Conservation (phyloP, 1,284 basidiomycete genomes). For the Tilletiaria anomala region DNA sequence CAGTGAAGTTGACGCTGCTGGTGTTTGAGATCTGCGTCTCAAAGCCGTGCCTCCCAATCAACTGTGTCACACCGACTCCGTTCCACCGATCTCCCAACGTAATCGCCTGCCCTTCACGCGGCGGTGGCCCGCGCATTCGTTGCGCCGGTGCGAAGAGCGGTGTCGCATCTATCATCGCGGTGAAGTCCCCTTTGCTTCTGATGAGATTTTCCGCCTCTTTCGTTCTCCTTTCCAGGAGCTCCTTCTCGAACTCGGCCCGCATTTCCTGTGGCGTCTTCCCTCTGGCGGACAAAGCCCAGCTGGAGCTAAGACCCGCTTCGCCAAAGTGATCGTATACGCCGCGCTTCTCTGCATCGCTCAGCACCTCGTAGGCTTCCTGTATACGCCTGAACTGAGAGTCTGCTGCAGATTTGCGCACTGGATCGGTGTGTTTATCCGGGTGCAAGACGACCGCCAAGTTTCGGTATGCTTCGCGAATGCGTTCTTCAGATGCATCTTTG, state of each 20-base stretch:
- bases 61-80: slow-evolving; percentile 18
- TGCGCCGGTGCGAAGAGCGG: slow-evolving; percentile 21
- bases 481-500: slow-evolving; percentile 50
- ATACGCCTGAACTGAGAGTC: slow-evolving; percentile 56
- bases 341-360: slow-evolving; percentile 61
- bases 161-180: slow-evolving; percentile 26
- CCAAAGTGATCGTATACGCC: slow-evolving; percentile 64
- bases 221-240: slow-evolving; percentile 40
- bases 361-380: slow-evolving; percentile 57
- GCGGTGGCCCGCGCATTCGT: slow-evolving; percentile 44
- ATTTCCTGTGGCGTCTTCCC: slow-evolving; percentile 49
- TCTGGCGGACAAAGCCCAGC: slow-evolving; percentile 43
- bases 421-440: slow-evolving; percentile 64
- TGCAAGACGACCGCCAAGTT: slow-evolving; percentile 63
- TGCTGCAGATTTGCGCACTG: slow-evolving; percentile 49
- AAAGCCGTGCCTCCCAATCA: slow-evolving; percentile 34
- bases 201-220: slow-evolving; percentile 45
- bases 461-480: slow-evolving; percentile 59
- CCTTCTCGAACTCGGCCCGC: slow-evolving; percentile 44
- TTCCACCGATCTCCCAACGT: slow-evolving; percentile 13
- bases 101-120: slow-evolving; percentile 40
- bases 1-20: slow-evolving; percentile 14
- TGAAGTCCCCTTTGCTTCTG: slow-evolving; percentile 45
- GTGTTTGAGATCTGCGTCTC: slow-evolving; percentile 21
- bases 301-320: slow-evolving; percentile 47